Base-by-base conservation (phyloP, 192 early-diverging fungal species). In the Coemansia sp. region DNA sequence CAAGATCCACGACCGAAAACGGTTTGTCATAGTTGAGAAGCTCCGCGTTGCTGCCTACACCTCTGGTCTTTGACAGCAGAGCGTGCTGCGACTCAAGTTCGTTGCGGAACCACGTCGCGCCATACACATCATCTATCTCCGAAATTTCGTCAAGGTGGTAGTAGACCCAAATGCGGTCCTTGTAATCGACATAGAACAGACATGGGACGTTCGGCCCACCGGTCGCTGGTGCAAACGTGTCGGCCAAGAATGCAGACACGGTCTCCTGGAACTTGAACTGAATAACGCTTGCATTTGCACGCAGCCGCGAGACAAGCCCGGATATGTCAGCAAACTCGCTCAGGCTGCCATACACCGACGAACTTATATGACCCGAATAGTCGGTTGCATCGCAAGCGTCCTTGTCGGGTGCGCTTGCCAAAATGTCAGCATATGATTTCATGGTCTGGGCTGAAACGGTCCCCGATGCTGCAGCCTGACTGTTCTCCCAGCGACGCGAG, bases 191-290 rank as follows among this genome's bases (percentile, higher is more conserved):
- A 22, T 81, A 81, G 42, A 81, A 81, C 29, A 81, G 59, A 17
- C 79, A 81, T n/a, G 79, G 79, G 14, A 75, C 68, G n/a, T 75
- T 81, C 34, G 77, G 77, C 3, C 77, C 77, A 20, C 77, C 77
- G 2, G 77, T 80, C 10, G 68, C 77, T 0, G 77, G 77, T 42
- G 77, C 77, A 59, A 71, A 80, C 2, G 72, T 74, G 62, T 70
- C 72, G 19, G 77, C 64, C 64, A 80, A 53, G 41, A 80, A 80
- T 0, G 77, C 77, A 6, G 77, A 74, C 30, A 80, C 77, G 6
- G 77, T 80, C 28, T 80, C 77, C 50, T 80, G 77, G 55, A 80
- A 80, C 59, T 80, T 80, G 65, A 80, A 80, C 54, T 74, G 77
- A 34, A 80, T 62, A 13, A 80, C 77, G 38, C 72, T 80, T 38